Conservation (phyloP, 768 basidiomycete species). For the Hygrophorus pudorinus region DNA sequence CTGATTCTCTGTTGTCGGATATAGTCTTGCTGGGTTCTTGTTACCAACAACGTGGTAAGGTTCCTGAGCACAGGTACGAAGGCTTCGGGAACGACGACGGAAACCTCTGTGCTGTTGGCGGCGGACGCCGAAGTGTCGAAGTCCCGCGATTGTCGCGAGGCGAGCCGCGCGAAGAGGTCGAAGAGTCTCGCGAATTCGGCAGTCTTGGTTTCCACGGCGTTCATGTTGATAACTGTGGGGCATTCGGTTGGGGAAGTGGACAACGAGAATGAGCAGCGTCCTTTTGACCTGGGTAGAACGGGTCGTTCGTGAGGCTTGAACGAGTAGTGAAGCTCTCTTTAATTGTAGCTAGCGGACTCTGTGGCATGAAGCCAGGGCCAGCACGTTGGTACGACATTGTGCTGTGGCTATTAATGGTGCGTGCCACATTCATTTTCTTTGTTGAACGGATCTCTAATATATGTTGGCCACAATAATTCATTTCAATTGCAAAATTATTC, state of each 20-base stretch:
- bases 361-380: too few relatives aligned
- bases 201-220: conserved; percentile 23
- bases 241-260: background rate
- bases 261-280: too few relatives aligned
- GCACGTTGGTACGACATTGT: too few relatives aligned
- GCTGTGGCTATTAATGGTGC: too few relatives aligned
- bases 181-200: conserved; percentile 47
- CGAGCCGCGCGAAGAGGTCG: conserved; percentile 42
- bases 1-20: conserved; percentile 17
- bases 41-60: conserved; percentile 18
- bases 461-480: too few relatives aligned
- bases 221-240: too few relatives aligned
- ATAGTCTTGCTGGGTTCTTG: conserved; percentile 4
- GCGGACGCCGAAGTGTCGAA: conserved; percentile 15
- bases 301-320: too few relatives aligned
- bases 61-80: conserved; percentile 26
- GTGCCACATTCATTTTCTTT: too few relatives aligned
- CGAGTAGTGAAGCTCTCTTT: too few relatives aligned
- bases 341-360: too few relatives aligned
- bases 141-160: conserved; percentile 29
- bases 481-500: too few relatives aligned
- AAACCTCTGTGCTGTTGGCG: conserved; percentile 12
- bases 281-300: too few relatives aligned
- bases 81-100: conserved; percentile 24
- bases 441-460: background rate